These are phyloP conservation scores for Wickerhamiella brachini DNA, from an alignment of 805 yeast species.

Conservation along the genomic window DNA sequence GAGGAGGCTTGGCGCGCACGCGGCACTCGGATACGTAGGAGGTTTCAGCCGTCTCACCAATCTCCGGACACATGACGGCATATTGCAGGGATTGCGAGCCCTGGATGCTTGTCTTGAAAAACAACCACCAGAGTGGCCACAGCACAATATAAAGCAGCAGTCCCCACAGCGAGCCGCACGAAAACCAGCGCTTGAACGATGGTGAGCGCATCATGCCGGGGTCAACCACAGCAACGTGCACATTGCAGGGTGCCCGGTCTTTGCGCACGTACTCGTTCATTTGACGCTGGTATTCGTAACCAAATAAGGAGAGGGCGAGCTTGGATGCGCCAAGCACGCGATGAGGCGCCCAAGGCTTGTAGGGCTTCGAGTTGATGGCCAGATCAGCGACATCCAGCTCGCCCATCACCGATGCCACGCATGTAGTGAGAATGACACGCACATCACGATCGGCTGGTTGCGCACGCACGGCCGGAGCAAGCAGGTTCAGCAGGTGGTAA, in stretches of 20 bases:
- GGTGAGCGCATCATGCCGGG: slow-evolving; percentile 91
- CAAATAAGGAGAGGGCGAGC: slow-evolving; percentile 58
- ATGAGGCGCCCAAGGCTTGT: slow-evolving; percentile 55
- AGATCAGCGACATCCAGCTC: slow-evolving; percentile 48
- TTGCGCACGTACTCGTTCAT: slow-evolving; percentile 45
- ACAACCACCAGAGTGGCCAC: slow-evolving; percentile 74
- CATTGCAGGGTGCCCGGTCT: slow-evolving; percentile 54
- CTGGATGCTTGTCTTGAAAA: slow-evolving; percentile 57
- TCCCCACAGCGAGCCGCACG: slow-evolving; percentile 51
- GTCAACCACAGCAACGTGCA: slow-evolving; percentile 61
- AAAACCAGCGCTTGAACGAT: slow-evolving; percentile 60
- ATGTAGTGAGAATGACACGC: slow-evolving; percentile 62
- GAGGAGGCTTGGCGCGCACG: slow-evolving; percentile 32
- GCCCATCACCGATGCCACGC: slow-evolving; percentile 67
- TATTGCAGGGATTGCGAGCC: slow-evolving; percentile 71
- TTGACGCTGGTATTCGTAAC: slow-evolving; percentile 62
- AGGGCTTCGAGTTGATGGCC: slow-evolving; percentile 37
- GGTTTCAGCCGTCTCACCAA: slow-evolving; percentile 50
- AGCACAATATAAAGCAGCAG: slow-evolving; percentile 48
- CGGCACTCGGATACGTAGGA: slow-evolving; percentile 62
- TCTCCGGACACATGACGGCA: slow-evolving; percentile 59
- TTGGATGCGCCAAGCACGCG: slow-evolving; percentile 72
- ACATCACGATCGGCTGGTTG: slow-evolving; percentile 96
- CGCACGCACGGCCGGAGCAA: slow-evolving; percentile 70
- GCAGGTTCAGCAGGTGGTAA: slow-evolving; percentile 61